A percentile compares a stretch with the other conserved stretches of the same genome.
These are phyloP conservation scores for Phytophthora pluvialis DNA, from an alignment of 352 stramenopile genomes.

Conservation along the genomic window DNA sequence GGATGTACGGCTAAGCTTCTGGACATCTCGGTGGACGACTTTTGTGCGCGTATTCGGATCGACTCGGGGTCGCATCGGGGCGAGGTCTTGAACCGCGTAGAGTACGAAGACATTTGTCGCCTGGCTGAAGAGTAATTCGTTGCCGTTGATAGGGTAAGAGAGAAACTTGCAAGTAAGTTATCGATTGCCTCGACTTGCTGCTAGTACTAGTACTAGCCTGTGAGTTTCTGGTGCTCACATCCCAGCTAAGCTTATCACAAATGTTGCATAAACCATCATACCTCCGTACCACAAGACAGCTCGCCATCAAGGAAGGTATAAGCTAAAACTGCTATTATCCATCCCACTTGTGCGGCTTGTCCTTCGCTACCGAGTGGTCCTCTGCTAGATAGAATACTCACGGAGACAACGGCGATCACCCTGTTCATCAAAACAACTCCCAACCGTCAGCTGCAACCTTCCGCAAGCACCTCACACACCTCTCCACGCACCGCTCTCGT, in stretches of 20 bases:
- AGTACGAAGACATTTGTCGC: slow-evolving; percentile 88
- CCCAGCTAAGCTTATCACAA: too few species aligned
- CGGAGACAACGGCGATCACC: slow-evolving; percentile 29
- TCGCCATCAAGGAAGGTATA: too few species aligned
- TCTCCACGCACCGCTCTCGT: slow-evolving; percentile 21
- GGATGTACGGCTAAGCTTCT: slow-evolving; percentile 67
- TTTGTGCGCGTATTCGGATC: slow-evolving; percentile 70
- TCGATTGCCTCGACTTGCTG: not conserved
- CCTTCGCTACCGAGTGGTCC: too few species aligned
- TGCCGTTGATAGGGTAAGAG: not conserved
- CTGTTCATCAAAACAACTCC: slow-evolving; percentile 1
- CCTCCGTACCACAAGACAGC: too few species aligned
- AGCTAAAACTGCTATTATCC: slow-evolving; percentile 17
- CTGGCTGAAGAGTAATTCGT: slow-evolving; percentile 48
- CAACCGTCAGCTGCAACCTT: not conserved
- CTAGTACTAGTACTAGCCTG: too few species aligned
- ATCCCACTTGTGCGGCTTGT: not conserved
- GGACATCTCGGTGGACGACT: slow-evolving; percentile 76
- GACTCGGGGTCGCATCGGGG: slow-evolving; percentile 66
- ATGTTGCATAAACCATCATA: too few species aligned
- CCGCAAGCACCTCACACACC: not conserved
- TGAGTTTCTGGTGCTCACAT: too few species aligned
- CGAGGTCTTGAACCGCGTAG: slow-evolving; percentile 68
- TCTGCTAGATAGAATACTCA: slow-evolving; percentile 12
- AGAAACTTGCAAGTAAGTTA: not conserved